Base-by-base conservation (phyloP, 2,329 filamentous ascomycete genomes). In the Lasiodiplodia gonubiensis region DNA sequence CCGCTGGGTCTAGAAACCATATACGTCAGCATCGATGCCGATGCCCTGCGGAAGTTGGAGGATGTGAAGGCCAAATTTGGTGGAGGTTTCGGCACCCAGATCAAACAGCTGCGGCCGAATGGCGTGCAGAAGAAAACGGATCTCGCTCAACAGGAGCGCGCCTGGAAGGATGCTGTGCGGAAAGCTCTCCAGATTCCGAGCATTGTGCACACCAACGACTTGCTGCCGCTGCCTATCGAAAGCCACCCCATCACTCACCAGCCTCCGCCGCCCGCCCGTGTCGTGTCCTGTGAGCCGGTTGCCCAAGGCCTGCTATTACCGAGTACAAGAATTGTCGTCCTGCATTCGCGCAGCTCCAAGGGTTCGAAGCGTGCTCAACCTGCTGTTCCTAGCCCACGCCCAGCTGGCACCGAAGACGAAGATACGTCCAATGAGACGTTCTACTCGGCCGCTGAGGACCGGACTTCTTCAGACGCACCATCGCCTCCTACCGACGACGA, bases 241-340 rank as follows among this genome's bases (percentile, higher is more conserved):
- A 80, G 93, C 2, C 93, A 97, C 78, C 91, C 93, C 14, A 90
- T 97, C 70, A 97, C 93, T 10, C 93, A 97, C 79, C 88, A 92
- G 21, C 89, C 92, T 27, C 88, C 93, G 16, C 92, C 92, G 51
- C 93, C 94, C 0, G 95, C 92, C 51, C 93, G 91, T 79, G 92
- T 98, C 69, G 89, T 92, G 57, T 88, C 96, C n/a, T 98, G 94
- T 76, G 95, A 99, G 77, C 95, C 95, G 10, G 93, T 98, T 18
- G 89, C 92, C 6, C 95, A 99, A 79, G 95, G 95, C 10, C 79
- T 95, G 5, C 77, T 99, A 55, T 86, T 89, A 10, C 85, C 92
- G 0, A 86, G 83, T 14, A 99, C 94, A 18, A 93, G 91, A 73
- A 92, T 99, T 67, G 89, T 99, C 27, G 84, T 98, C 25, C 89